A percentile compares a stretch with the other conserved stretches of the same genome.
These are phyloP conservation scores for Aquilaria agallochum DNA, from an alignment of 441 rosid species.

Conservation along the genomic window DNA sequence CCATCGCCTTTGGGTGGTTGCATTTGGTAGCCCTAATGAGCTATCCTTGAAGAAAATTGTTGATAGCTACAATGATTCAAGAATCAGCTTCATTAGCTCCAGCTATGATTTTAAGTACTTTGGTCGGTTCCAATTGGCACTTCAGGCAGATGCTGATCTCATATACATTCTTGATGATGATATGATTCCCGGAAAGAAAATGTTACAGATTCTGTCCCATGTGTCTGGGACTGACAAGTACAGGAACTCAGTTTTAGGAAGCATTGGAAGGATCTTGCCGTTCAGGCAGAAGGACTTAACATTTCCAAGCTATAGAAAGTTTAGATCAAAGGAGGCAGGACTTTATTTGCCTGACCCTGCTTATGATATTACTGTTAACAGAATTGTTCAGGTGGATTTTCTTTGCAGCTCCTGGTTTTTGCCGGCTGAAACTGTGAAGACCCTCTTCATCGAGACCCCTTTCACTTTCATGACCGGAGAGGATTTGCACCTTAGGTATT, in stretches of 20 bases:
- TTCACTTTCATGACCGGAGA: constrained; percentile 93
- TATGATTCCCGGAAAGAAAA: constrained; percentile 92
- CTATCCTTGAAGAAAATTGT: constrained; percentile 59
- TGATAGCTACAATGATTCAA: constrained; percentile 71
- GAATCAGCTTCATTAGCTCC: constrained; percentile 89
- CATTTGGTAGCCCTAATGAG: constrained; percentile 91
- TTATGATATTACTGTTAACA: constrained; percentile 70
- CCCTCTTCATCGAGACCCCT: constrained; percentile 83
- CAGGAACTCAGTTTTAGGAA: constrained; percentile 86
- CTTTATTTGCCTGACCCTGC: constrained; percentile 97
- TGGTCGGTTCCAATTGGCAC: constrained; percentile 92
- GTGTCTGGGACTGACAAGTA: constrained; percentile 96
- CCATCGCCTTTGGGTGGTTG: constrained; percentile 87
- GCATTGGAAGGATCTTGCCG: constrained; percentile 91
- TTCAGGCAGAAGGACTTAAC: constrained; percentile 89
- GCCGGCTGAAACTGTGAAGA: constrained; percentile 84
- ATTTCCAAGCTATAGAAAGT: constrained; percentile 92
- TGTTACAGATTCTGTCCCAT: constrained; percentile 87
- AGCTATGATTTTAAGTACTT: constrained; percentile 94
- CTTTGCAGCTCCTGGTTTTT: constrained; percentile 96
- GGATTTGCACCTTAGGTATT: constrained; percentile 93
- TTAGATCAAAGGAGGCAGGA: constrained; percentile 91
- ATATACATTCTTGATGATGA: constrained; percentile 88
- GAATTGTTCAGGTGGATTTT: constrained; percentile 93
- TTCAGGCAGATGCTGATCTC: constrained; percentile 87